Evolutionary conservation across 2,329 filamentous ascomycete genomes (phyloP).

Genomic region (Pseudocercospora ulei): DNA sequence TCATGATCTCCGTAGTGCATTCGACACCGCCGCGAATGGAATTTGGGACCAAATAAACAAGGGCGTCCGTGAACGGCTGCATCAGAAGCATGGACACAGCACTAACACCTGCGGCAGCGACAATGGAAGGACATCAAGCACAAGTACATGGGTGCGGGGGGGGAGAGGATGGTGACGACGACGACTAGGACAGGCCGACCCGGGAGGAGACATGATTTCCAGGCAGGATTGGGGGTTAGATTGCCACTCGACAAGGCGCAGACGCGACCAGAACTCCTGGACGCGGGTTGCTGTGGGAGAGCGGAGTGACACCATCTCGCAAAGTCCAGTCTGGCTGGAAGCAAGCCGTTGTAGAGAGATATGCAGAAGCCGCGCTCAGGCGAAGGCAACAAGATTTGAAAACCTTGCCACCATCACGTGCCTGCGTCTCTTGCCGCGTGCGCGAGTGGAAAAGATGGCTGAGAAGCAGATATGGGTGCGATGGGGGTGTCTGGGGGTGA

Average conservation of each 20-base stretch:
- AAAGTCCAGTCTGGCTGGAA: not conserved
- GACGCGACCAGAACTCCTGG: constrained; percentile 1
- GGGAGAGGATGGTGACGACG: constrained; percentile 46
- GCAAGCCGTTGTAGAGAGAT: constrained; percentile 15
- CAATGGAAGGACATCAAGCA: constrained; percentile 99
- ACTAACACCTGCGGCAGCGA: constrained; percentile 52
- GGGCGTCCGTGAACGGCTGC: constrained; percentile 60
- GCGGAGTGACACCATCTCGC: not conserved
- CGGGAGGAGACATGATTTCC: constrained; percentile 2
- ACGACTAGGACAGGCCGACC: constrained; percentile 46
- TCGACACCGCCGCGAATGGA: constrained; percentile 70
- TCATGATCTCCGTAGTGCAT: constrained; percentile 52
- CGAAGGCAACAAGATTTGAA: constrained; percentile 10
- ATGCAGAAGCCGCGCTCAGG: constrained; percentile 13
- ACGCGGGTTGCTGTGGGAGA: no score
- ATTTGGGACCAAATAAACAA: constrained; percentile 87
- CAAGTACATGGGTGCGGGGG: constrained; percentile 55
- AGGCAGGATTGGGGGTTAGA: constrained; percentile 10
- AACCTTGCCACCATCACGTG: not conserved
- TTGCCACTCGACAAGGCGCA: constrained; percentile 5
- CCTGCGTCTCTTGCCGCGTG: not conserved
- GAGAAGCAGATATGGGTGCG: not conserved
- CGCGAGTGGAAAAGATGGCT: not conserved
- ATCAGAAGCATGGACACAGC: not conserved
- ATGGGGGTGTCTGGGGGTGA: no score